Evolutionary conservation across 441 rosid genomes (phyloP).

Genomic region (Erodium moschatum): DNA sequence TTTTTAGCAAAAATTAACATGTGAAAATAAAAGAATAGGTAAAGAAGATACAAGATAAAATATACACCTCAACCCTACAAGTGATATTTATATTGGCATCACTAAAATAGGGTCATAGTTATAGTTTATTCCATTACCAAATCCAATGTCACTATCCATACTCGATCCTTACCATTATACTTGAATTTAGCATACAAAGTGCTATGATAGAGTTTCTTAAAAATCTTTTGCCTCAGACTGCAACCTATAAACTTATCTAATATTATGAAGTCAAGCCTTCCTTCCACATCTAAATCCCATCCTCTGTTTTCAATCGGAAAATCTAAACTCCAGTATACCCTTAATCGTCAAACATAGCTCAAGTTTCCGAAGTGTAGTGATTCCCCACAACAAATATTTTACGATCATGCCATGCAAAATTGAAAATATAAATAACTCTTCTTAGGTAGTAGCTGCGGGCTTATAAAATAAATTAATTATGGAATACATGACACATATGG

Average conservation of each 20-base stretch:
- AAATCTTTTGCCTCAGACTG: too few species aligned
- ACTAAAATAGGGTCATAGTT: not conserved
- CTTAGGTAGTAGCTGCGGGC: not conserved
- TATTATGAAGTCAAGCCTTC: not conserved
- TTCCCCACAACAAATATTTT: not conserved
- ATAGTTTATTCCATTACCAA: too few species aligned
- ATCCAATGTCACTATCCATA: too few species aligned
- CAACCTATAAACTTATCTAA: not conserved
- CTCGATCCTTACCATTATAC: too few species aligned
- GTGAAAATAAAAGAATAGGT: not conserved
- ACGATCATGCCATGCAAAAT: not conserved
- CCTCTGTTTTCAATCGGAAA: not conserved
- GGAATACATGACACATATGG: not conserved
- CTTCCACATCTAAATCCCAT: not conserved
- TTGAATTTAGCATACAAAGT: too few species aligned
- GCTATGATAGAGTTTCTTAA: too few species aligned
- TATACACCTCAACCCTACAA: not conserved
- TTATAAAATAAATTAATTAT: not conserved
- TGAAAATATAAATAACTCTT: slow-evolving; percentile 7
- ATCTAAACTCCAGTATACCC: not conserved
- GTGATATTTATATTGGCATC: not conserved
- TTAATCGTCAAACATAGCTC: not conserved
- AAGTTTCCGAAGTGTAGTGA: too few species aligned
- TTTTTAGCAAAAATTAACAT: not conserved
- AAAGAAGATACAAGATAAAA: not conserved